These are phyloP conservation scores for Colletotrichum graminicola DNA, from an alignment of 2,329 filamentous ascomycete species.

Conservation along the genomic window DNA sequence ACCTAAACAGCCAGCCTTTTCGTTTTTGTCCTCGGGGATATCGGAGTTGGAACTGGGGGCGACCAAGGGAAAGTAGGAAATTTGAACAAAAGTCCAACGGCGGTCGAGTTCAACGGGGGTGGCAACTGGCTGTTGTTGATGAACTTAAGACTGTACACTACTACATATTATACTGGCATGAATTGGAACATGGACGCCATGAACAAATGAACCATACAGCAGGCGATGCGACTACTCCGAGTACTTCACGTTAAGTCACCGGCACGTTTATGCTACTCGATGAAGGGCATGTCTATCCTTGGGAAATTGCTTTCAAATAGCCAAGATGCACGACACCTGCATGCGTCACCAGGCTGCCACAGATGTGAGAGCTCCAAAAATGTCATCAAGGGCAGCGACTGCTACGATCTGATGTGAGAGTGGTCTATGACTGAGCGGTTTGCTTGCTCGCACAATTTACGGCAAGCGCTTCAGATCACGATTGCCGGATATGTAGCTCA, in stretches of 20 bases:
- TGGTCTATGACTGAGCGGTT: background rate
- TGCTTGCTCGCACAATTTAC: too few relatives aligned
- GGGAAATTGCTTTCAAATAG: too few relatives aligned
- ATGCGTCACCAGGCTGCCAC: background rate
- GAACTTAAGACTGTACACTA: slow-evolving; percentile 30
- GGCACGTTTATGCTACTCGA: background rate
- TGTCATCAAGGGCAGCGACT: too few relatives aligned
- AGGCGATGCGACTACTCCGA: background rate
- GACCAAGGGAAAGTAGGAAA: slow-evolving; percentile 12
- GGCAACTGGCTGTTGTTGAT: slow-evolving; percentile 7
- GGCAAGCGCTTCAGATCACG: background rate
- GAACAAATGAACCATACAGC: background rate
- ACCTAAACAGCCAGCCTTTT: slow-evolving; percentile 38
- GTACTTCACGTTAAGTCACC: background rate
- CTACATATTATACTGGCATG: slow-evolving; percentile 10
- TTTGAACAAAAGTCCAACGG: slow-evolving; percentile 16
- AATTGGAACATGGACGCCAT: slow-evolving; percentile 16
- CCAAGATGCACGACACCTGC: background rate
- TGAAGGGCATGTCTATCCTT: background rate
- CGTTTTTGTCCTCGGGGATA: slow-evolving; percentile 40
- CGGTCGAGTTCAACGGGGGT: slow-evolving; percentile 1
- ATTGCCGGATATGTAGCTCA: background rate
- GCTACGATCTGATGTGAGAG: background rate
- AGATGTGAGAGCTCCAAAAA: background rate
- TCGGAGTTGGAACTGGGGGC: slow-evolving; percentile 36